Evolutionary conservation across 768 basidiomycete genomes (phyloP).

Genomic region (Lactifluus hygrophoroides): DNA sequence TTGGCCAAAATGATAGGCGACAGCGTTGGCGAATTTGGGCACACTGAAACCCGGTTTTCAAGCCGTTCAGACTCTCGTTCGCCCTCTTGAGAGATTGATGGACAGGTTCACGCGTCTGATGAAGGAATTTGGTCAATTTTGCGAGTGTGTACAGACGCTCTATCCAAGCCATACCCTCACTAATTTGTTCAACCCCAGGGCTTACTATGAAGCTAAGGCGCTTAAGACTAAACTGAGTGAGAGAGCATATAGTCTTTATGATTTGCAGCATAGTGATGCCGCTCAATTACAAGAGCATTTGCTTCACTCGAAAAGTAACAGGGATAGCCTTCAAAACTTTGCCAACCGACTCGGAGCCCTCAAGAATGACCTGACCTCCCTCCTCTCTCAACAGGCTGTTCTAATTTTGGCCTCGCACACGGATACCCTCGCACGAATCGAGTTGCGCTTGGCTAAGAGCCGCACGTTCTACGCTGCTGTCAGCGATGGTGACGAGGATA

Average conservation of each 20-base stretch:
- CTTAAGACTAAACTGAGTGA: conserved; percentile 12
- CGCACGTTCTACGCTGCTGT: neutral
- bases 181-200: neutral
- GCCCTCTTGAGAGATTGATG: conserved; percentile 2
- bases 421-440: conserved; percentile 3
- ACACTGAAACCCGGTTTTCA: conserved; percentile 10
- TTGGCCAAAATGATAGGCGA: neutral
- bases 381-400: conserved; percentile 10
- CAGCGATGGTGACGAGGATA: neutral
- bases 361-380: conserved; percentile 1
- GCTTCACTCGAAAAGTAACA: conserved; percentile 1
- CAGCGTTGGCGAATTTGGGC: conserved; percentile 10
- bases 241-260: neutral
- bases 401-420: conserved; percentile 1
- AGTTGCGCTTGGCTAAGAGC: neutral
- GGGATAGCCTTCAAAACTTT: neutral
- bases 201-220: conserved; percentile 7
- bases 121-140: conserved; percentile 14
- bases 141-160: conserved; percentile 1
- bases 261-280: neutral
- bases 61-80: neutral
- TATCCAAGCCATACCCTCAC: neutral
- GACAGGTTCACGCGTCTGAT: neutral
- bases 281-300: neutral
- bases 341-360: neutral